These are phyloP conservation scores for Suillus clintonianus DNA, from an alignment of 768 basidiomycete genomes.

Conservation along the genomic window DNA sequence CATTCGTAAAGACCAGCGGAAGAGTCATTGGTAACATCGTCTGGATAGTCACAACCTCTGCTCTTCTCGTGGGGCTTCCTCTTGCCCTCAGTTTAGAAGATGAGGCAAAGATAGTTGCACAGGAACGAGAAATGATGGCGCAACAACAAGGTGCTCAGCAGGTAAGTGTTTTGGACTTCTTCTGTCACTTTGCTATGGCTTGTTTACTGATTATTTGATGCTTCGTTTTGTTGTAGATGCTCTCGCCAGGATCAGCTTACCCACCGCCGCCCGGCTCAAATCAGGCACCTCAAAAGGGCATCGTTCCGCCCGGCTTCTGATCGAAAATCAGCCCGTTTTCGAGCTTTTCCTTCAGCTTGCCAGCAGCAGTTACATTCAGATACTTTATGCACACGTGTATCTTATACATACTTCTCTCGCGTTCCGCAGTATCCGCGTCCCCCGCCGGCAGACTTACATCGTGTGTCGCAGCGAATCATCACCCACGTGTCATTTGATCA, in stretches of 20 bases:
- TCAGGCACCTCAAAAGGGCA: conserved; percentile 45
- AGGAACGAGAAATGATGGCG: conserved; percentile 92
- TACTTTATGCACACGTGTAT: conserved; percentile 9
- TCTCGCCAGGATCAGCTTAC: conserved; percentile 61
- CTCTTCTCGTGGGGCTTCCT: conserved; percentile 90
- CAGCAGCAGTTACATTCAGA: conserved; percentile 8
- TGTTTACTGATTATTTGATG: conserved; percentile 10
- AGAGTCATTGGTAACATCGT: conserved; percentile 85
- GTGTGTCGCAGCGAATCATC: conserved; percentile 13
- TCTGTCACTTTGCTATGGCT: neutral
- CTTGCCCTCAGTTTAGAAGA: conserved; percentile 93
- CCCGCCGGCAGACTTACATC: conserved; percentile 8
- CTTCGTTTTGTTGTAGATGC: conserved; percentile 54
- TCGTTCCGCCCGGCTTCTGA: conserved; percentile 88
- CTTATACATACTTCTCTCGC: conserved; percentile 18
- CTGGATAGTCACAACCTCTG: conserved; percentile 94
- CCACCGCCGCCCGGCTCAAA: conserved; percentile 46
- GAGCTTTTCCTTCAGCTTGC: conserved; percentile 1
- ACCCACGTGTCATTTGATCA: conserved; percentile 25
- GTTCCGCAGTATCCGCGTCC: conserved; percentile 14
- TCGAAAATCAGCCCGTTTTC: conserved; percentile 3
- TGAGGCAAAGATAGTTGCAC: conserved; percentile 90
- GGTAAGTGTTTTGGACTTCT: conserved; percentile 45
- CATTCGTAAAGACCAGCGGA: conserved; percentile 64
- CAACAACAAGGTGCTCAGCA: conserved; percentile 93